Evolutionary conservation across 192 early-diverging fungal species (phyloP), one percentile per base, ranked within the genome.

Genomic region (Rhizophagus sp.): DNA sequence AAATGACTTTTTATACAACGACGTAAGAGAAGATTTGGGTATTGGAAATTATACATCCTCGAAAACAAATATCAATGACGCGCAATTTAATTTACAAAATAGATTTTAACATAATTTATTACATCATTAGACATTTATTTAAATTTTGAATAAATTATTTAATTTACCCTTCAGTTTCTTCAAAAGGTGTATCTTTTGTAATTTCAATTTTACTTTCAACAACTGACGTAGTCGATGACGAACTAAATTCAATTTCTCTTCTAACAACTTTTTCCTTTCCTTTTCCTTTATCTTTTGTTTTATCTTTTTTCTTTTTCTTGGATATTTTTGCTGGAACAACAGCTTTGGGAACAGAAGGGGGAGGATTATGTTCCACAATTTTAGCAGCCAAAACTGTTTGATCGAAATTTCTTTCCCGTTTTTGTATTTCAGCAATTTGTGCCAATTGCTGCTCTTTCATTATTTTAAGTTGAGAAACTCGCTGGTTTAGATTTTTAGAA

Each of bases 1-100:
- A 93, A 76, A 93, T 95, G 92, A 87, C 91, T 0, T 73, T 85
- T 1, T 30, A 11, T 93, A 93, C 39, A 49, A 82, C 68, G 79
- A 70, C 1, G 27, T 79, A 24, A 61, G 65, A 17, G 72, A 79
- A 57, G 24, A 72, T 62, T 44, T 80, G 24, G 65, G 33, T 3
- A 64, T 77, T n/a, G 77, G 79, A 52, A 82, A 73, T 74, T 79
- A 62, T 61, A 78, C 79, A 30, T 47, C 25, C 7, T 22, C 52
- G 17, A 57, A 62, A 62, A 12, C 49, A 2, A 12, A 63, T 39
- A 30, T 62, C 50, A 63, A n/a, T n/a, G 57, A 24, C 0, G 25
- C 30, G 74, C 7, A 80, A 22, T 57, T 57, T 57, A 57, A 57
- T 57, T 19, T 57, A 19, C 2, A 19, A 22, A 19, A 57, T 57